A percentile compares a stretch with the other conserved stretches of the same genome.
phyloP scores from a whole-genome alignment of 805 yeast species.

The Torulaspora indica region DNA sequence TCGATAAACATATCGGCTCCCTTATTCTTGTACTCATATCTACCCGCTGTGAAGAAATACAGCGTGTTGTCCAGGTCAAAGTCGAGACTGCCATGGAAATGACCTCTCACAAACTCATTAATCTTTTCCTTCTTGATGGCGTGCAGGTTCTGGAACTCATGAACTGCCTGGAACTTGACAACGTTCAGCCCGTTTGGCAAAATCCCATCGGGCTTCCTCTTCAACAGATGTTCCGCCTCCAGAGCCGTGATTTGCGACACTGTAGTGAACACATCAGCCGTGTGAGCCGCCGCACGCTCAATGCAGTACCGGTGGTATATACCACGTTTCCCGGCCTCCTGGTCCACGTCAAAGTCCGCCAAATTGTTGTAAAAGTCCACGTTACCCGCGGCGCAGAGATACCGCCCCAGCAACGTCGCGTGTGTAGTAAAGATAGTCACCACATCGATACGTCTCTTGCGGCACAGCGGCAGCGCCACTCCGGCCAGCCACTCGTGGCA shows the following conservation, averaged over 20 bases:
- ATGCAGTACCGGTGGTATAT: constrained; percentile 95
- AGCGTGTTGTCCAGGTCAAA: constrained; percentile 90
- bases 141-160: constrained; percentile 95
- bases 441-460: constrained; percentile 86
- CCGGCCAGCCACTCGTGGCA: constrained; percentile 99
- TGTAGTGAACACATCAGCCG: constrained; percentile 95
- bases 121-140: constrained; percentile 87
- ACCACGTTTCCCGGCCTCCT: constrained; percentile 97
- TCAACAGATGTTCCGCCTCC: constrained; percentile 86
- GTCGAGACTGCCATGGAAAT: constrained; percentile 93
- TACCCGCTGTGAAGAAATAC: constrained; percentile 93
- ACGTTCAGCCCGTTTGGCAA: constrained; percentile 95
- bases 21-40: constrained; percentile 93
- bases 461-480: constrained; percentile 85
- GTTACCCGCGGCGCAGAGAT: constrained; percentile 93
- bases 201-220: constrained; percentile 96
- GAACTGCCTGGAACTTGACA: constrained; percentile 93
- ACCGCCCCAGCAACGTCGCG: constrained; percentile 92
- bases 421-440: constrained; percentile 96
- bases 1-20: constrained; percentile 96
- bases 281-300: constrained; percentile 93
- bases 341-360: constrained; percentile 86
- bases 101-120: constrained; percentile 92
- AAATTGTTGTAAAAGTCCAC: constrained; percentile 93
- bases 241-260: constrained; percentile 97